Evolutionary conservation across 352 stramenopile genomes (phyloP).

Genomic region (Globisporangium echinulatum): DNA sequence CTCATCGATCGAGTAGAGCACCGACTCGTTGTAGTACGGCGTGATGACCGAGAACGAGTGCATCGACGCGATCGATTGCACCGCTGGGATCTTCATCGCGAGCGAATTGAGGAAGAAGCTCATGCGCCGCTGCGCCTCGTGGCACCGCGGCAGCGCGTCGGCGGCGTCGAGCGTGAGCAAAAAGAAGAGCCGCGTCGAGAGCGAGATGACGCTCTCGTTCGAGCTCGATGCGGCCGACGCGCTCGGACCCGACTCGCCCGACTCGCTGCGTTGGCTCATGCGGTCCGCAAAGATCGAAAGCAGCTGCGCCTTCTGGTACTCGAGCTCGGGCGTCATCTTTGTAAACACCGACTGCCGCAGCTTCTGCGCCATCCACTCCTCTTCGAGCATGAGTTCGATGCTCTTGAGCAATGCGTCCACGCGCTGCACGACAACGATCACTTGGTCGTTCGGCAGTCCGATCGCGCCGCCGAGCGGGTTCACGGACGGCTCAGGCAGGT

Average conservation of each 20-base stretch:
- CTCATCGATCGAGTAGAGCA: conserved; percentile 81
- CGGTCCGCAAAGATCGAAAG: conserved; percentile 70
- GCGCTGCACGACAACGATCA: conserved; percentile 68
- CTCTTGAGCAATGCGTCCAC: conserved; percentile 76
- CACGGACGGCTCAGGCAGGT: conserved; percentile 72
- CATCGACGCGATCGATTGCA: conserved; percentile 81
- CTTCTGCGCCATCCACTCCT: conserved; percentile 84
- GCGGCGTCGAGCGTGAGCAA: conserved; percentile 79
- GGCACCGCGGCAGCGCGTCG: conserved; percentile 74
- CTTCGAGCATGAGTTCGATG: conserved; percentile 79
- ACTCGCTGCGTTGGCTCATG: conserved; percentile 42
- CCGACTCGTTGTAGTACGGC: conserved; percentile 87
- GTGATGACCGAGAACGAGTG: conserved; percentile 86
- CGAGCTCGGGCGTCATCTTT: conserved; percentile 67
- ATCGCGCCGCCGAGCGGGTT: conserved; percentile 39
- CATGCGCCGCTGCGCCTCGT: conserved; percentile 84
- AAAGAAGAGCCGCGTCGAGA: conserved; percentile 78
- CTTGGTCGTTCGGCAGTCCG: conserved; percentile 68
- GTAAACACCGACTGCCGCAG: conserved; percentile 72
- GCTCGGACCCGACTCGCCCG: conserved; percentile 24
- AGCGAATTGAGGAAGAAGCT: conserved; percentile 88
- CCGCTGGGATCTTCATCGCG: conserved; percentile 83
- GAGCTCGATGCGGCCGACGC: conserved; percentile 44
- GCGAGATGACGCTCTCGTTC: conserved; percentile 75
- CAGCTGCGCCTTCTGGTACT: conserved; percentile 76